Evolutionary conservation across 2,329 filamentous ascomycete genomes (phyloP).

Genomic region (Cladophialophora carrionii): DNA sequence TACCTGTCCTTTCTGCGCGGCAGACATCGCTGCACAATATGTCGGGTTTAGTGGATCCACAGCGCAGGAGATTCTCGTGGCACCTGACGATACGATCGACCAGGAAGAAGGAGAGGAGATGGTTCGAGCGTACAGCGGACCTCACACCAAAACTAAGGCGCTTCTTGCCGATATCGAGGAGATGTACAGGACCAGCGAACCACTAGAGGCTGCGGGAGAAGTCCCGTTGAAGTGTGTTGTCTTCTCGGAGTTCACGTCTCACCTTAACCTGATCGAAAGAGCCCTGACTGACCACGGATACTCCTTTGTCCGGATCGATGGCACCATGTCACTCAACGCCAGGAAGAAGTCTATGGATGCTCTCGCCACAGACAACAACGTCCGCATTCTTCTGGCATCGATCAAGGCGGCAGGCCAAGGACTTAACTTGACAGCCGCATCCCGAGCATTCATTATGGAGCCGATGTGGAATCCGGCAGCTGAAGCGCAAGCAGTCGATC

Average conservation of each 20-base stretch:
- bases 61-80: constrained; percentile 54
- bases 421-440: constrained; percentile 84
- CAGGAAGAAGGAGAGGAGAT: constrained; percentile 43
- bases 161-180: constrained; percentile 73
- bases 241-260: constrained; percentile 94
- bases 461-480: constrained; percentile 96
- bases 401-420: constrained; percentile 91
- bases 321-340: constrained; percentile 76
- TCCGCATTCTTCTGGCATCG: constrained; percentile 85
- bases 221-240: constrained; percentile 88
- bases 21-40: constrained; percentile 65
- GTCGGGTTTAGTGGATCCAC: constrained; percentile 68
- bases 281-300: constrained; percentile 72
- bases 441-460: constrained; percentile 94
- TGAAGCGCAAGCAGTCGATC: constrained; percentile 91
- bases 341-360: constrained; percentile 74
- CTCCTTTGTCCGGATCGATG: constrained; percentile 79
- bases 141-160: constrained; percentile 88
- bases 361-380: constrained; percentile 71
- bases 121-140: constrained; percentile 67
- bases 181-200: constrained; percentile 64
- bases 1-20: constrained; percentile 70
- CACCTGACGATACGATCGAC: constrained; percentile 60
- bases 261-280: constrained; percentile 87
- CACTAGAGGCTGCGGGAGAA: constrained; percentile 58